Percentiles rank a stretch among this genome's conserved stretches.
Evolutionary conservation across 2,329 filamentous ascomycete genomes (phyloP).

Genomic region (Alternaria sp.): DNA sequence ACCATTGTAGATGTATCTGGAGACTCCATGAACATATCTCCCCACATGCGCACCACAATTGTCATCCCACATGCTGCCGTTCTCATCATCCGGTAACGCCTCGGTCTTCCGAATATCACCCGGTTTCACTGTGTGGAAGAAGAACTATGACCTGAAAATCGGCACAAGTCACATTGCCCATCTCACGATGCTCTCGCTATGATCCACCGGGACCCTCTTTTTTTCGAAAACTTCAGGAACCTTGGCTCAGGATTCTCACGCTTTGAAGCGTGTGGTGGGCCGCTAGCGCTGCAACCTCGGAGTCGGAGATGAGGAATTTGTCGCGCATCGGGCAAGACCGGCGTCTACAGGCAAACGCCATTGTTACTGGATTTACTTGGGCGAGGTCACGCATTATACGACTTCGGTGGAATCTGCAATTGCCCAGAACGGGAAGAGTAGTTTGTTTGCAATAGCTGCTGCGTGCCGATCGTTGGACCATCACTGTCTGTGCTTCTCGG

Average conservation of each 20-base stretch:
- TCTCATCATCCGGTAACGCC: slow-evolving; percentile 5
- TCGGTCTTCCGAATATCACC: slow-evolving; percentile 24
- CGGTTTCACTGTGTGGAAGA: slow-evolving; percentile 23
- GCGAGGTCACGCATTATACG: background rate
- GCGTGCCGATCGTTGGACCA: slow-evolving; percentile 25
- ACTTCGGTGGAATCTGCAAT: background rate
- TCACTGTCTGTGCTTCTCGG: slow-evolving; percentile 23
- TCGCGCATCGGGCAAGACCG: slow-evolving; percentile 35
- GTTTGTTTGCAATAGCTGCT: slow-evolving; percentile 15
- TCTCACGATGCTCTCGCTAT: slow-evolving; percentile 14
- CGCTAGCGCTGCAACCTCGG: slow-evolving; percentile 38
- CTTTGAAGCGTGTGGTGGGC: slow-evolving; percentile 24
- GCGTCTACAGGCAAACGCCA: slow-evolving; percentile 11
- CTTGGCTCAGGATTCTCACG: slow-evolving; percentile 25
- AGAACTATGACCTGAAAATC: slow-evolving; percentile 7
- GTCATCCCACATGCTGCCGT: slow-evolving; percentile 16
- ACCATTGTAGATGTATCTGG: slow-evolving; percentile 12
- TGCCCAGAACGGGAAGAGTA: slow-evolving; percentile 4
- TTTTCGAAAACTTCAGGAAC: slow-evolving; percentile 27
- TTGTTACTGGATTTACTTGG: background rate
- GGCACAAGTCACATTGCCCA: slow-evolving; percentile 17
- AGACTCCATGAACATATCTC: slow-evolving; percentile 11
- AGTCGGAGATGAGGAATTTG: slow-evolving; percentile 25
- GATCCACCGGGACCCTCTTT: slow-evolving; percentile 36
- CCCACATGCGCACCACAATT: slow-evolving; percentile 11